A percentile compares a stretch with the other conserved stretches of the same genome.
These are phyloP conservation scores for Waltergamsia citrina DNA, from an alignment of 2,329 filamentous ascomycete genomes.

Conservation along the genomic window DNA sequence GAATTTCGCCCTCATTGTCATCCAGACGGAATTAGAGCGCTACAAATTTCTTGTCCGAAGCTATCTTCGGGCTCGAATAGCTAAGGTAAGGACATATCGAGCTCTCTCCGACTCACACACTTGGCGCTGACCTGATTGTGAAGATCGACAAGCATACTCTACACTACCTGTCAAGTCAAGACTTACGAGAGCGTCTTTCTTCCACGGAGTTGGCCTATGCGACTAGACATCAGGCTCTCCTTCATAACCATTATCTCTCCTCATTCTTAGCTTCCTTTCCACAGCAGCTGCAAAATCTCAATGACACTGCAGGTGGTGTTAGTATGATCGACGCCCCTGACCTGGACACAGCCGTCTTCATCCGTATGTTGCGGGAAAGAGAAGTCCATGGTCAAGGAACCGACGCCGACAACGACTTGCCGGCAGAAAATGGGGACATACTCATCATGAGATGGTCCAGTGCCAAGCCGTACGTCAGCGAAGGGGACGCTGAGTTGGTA, in stretches of 20 bases:
- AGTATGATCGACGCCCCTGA: slow-evolving; percentile 91
- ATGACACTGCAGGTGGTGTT: slow-evolving; percentile 82
- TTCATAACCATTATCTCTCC: slow-evolving; percentile 75
- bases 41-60: slow-evolving; percentile 87
- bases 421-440: slow-evolving; percentile 52
- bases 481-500: slow-evolving; percentile 47
- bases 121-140: not conserved
- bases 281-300: slow-evolving; percentile 66
- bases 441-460: slow-evolving; percentile 68
- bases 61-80: slow-evolving; percentile 73
- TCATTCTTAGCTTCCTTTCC: slow-evolving; percentile 84
- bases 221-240: slow-evolving; percentile 71
- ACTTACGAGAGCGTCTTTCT: slow-evolving; percentile 56
- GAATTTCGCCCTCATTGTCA: slow-evolving; percentile 87
- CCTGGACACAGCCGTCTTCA: slow-evolving; percentile 73
- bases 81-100: slow-evolving; percentile 53
- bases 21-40: slow-evolving; percentile 91
- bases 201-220: slow-evolving; percentile 73
- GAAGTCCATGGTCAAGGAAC: slow-evolving; percentile 52
- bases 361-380: slow-evolving; percentile 56
- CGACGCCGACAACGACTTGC: slow-evolving; percentile 51
- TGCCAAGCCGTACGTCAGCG: slow-evolving; percentile 50
- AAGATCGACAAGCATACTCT: slow-evolving; percentile 67
- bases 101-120: not conserved
- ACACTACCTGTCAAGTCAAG: slow-evolving; percentile 55